Base-by-base conservation (phyloP, 2,329 filamentous ascomycete species). In the Catunica adiposa region DNA sequence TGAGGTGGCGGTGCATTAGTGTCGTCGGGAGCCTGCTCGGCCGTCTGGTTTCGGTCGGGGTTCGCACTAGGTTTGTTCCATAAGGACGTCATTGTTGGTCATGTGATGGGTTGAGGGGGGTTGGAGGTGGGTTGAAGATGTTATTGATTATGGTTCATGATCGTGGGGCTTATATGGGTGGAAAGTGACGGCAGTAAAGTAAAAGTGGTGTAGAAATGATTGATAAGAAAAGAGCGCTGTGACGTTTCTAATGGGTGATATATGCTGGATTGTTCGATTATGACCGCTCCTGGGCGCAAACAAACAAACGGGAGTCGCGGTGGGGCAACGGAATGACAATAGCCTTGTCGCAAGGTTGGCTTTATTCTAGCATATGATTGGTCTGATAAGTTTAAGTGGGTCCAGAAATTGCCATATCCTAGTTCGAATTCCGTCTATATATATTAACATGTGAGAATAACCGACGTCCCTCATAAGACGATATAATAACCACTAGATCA, bases 81-180 rank as follows among this genome's bases (percentile, higher is more conserved):
- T 25, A 59, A 47, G 44, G 55, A 47, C 23, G 54, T 20, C 51
- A 60, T 47, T 55, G 59, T n/a, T 34, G 34, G n/a, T 42, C 44
- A 25, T n/a, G 2, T 48, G 22, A 25, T 23, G 44, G 38, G 17
- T 42, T 4, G 6, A 6, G 38, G 6, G 4, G 17, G 17, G 17
- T 51, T 23, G 15, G 6, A 6, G 38, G 6, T 20, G 17, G 17
- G 17, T 51, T 23, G 29, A 17, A 31, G 15, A 44, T n/a, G 11
- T n/a, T 44, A 22, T 44, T 17, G 40, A n/a, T 8, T 44, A 8
- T 23, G 17, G 22, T 9, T 11, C 23, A 20, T 26, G 23, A 25
- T 23, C 20, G 20, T 25, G 23, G 26, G n/a, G n/a, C n/a, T 48
- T 25, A 11, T 23, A n/a, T 25, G 22, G 22, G 44, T 8, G 22